Conservation (phyloP, 768 basidiomycete species). For the Termitomyces sp. region DNA sequence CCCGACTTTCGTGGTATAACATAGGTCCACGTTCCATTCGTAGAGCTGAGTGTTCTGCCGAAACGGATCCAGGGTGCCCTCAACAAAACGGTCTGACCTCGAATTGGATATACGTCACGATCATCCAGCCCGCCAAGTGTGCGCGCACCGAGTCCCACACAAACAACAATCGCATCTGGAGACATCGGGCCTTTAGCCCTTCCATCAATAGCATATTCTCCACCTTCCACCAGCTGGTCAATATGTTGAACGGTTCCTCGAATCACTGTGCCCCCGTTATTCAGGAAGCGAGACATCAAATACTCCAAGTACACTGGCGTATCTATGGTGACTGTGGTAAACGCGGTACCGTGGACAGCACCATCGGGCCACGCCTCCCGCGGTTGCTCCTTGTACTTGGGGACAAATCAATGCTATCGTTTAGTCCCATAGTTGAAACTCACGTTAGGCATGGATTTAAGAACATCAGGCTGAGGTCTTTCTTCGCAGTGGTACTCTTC, state of each 20-base stretch:
- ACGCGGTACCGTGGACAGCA: conserved; percentile 40
- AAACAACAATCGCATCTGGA: conserved; percentile 54
- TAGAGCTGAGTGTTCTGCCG: conserved; percentile 39
- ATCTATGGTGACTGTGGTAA: conserved; percentile 62
- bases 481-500: conserved; percentile 49
- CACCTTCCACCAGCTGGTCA: conserved; percentile 53
- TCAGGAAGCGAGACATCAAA: conserved; percentile 52
- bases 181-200: conserved; percentile 13
- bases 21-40: conserved; percentile 44
- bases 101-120: conserved; percentile 57
- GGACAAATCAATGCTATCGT: neutral
- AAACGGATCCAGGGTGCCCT: conserved; percentile 54
- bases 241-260: conserved; percentile 57
- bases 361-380: conserved; percentile 21
- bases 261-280: conserved; percentile 47
- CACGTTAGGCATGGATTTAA: conserved; percentile 50
- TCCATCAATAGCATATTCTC: conserved; percentile 25
- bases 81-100: conserved; percentile 75
- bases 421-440: conserved; percentile 11
- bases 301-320: conserved; percentile 57
- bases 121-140: conserved; percentile 76
- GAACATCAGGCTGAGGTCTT: conserved; percentile 27
- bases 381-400: conserved; percentile 27
- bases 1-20: conserved; percentile 54
- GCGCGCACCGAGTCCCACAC: conserved; percentile 64